phyloP scores from a whole-genome alignment of 768 basidiomycete genomes.

The Strobilomyces dryophilus region DNA sequence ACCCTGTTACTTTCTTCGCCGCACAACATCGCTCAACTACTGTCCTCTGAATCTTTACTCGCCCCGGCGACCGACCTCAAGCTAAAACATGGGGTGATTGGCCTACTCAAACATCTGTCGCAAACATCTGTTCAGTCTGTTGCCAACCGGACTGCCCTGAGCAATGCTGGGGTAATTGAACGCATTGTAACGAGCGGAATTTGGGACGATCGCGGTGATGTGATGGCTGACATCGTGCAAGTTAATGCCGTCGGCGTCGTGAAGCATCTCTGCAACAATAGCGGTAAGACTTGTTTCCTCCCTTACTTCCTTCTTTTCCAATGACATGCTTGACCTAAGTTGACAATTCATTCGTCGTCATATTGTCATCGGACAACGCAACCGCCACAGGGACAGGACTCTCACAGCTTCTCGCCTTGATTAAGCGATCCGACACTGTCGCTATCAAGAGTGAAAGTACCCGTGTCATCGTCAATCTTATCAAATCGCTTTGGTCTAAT shows the following conservation, averaged over 20 bases:
- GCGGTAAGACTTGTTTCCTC: conserved; percentile 44
- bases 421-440: conserved; percentile 74
- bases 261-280: conserved; percentile 82
- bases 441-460: conserved; percentile 88
- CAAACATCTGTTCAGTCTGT: conserved; percentile 58
- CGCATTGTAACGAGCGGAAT: conserved; percentile 58
- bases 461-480: conserved; percentile 80
- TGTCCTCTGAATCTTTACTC: conserved; percentile 56
- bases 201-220: conserved; percentile 70
- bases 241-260: conserved; percentile 81
- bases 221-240: conserved; percentile 82
- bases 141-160: conserved; percentile 55
- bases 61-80: conserved; percentile 62
- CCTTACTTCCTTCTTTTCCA: conserved; percentile 26
- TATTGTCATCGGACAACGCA: conserved; percentile 39
- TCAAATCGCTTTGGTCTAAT: conserved; percentile 71
- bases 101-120: conserved; percentile 83
- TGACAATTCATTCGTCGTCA: conserved; percentile 47
- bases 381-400: conserved; percentile 46
- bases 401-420: conserved; percentile 67
- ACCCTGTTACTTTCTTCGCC: conserved; percentile 61
- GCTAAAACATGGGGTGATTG: conserved; percentile 85
- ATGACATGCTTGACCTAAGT: conserved; percentile 25
- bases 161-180: conserved; percentile 59
- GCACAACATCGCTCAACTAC: conserved; percentile 56